Conservation (phyloP, 805 yeast species). For the Cephaloascus albidus region DNA sequence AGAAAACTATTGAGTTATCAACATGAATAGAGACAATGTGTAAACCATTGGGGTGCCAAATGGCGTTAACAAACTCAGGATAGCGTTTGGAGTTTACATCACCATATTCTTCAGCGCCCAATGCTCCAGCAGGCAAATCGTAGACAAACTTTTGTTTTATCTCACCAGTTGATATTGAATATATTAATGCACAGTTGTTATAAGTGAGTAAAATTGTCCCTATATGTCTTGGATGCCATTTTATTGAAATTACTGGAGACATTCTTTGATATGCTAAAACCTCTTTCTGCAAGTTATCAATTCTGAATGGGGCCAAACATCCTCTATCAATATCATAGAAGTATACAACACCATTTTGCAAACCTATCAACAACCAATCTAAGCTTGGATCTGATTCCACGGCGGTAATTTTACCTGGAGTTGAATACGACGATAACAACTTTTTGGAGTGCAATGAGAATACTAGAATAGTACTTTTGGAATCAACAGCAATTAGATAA, state of each 20-base stretch:
- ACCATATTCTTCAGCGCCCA: conserved; percentile 50
- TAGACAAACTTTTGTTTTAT: conserved; percentile 51
- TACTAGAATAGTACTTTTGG: conserved; percentile 51
- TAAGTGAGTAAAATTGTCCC: conserved; percentile 73
- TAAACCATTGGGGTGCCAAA: conserved; percentile 90
- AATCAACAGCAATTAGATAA: conserved; percentile 67
- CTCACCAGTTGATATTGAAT: conserved; percentile 52
- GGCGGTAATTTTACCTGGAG: conserved; percentile 60
- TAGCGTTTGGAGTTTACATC: conserved; percentile 9
- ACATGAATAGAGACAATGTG: conserved; percentile 72
- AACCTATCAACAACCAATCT: conserved; percentile 80
- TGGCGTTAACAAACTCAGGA: conserved; percentile 33
- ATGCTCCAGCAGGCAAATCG: conserved; percentile 56
- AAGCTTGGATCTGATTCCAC: conserved; percentile 77
- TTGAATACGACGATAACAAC: conserved; percentile 48
- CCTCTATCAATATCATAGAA: conserved; percentile 82
- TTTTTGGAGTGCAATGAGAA: conserved; percentile 60
- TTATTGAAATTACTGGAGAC: conserved; percentile 58
- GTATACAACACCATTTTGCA: conserved; percentile 62
- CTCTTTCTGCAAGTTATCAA: conserved; percentile 62
- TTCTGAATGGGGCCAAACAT: conserved; percentile 47
- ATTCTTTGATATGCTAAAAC: conserved; percentile 46
- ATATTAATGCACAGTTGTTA: conserved; percentile 56
- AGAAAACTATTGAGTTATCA: conserved; percentile 81
- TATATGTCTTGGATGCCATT: conserved; percentile 85